phyloP scores from a whole-genome alignment of 805 yeast genomes.

The Candida takata region DNA sequence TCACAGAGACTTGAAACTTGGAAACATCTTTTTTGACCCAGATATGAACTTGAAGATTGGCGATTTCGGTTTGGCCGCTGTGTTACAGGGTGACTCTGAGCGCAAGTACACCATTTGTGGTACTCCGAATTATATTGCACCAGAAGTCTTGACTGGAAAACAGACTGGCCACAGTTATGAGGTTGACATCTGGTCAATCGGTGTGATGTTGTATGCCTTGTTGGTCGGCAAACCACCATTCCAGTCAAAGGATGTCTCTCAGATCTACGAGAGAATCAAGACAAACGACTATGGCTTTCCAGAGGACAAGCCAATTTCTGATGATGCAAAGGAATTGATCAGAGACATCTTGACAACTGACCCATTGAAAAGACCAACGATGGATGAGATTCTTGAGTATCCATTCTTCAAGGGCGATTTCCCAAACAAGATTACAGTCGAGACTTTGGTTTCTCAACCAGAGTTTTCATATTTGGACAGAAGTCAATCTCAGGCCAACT shows the following conservation, averaged over 20 bases:
- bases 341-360: constrained; percentile 65
- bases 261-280: constrained; percentile 88
- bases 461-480: constrained; percentile 46
- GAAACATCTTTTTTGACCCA: constrained; percentile 91
- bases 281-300: constrained; percentile 78
- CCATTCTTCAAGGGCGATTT: constrained; percentile 85
- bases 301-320: constrained; percentile 51
- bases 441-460: constrained; percentile 59
- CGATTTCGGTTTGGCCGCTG: constrained; percentile 97
- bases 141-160: constrained; percentile 90
- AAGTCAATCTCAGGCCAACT: constrained; percentile 60
- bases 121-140: constrained; percentile 97
- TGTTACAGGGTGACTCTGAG: constrained; percentile 62
- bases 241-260: constrained; percentile 90
- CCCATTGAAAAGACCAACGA: constrained; percentile 74
- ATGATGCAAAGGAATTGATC: constrained; percentile 68
- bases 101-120: constrained; percentile 95
- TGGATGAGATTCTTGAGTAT: constrained; percentile 72
- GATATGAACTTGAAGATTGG: constrained; percentile 94
- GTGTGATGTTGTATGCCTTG: constrained; percentile 92
- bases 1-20: constrained; percentile 93
- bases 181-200: constrained; percentile 97
- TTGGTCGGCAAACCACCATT: constrained; percentile 95
- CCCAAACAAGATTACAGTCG: constrained; percentile 62
- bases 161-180: constrained; percentile 86